Conservation (phyloP, 2,329 filamentous ascomycete genomes). For the Albifimbria verrucaria region DNA sequence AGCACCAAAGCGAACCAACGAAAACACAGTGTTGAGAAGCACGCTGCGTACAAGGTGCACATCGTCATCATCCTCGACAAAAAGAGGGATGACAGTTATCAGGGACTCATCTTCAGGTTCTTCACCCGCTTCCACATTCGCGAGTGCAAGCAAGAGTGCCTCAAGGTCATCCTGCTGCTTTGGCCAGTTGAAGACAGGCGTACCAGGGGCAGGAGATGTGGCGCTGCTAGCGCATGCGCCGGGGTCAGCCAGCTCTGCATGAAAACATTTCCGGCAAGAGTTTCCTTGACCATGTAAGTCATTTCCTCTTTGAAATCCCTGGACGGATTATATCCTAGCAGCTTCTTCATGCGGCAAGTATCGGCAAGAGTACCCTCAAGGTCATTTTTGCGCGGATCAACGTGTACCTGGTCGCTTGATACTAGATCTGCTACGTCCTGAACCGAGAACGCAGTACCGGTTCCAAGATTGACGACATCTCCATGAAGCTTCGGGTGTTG, state of each 20-base stretch:
- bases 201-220: background rate
- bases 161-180: background rate
- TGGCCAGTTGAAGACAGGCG: background rate
- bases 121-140: background rate
- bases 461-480: background rate
- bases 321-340: background rate
- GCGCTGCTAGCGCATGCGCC: background rate
- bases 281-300: background rate
- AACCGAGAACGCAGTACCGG: background rate
- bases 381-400: background rate
- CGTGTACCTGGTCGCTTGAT: background rate
- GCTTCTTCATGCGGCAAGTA: background rate
- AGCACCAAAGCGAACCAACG: background rate
- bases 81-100: background rate
- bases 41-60: background rate
- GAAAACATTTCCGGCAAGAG: background rate
- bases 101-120: background rate
- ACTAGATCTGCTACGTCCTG: background rate
- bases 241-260: background rate
- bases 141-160: background rate
- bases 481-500: background rate
- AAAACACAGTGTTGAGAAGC: background rate
- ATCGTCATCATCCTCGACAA: background rate
- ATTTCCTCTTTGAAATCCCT: background rate
- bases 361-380: background rate